A percentile compares a stretch with the other conserved stretches of the same genome.
Evolutionary conservation across 768 basidiomycete species (phyloP).

Genomic region (Lactarius sp.): DNA sequence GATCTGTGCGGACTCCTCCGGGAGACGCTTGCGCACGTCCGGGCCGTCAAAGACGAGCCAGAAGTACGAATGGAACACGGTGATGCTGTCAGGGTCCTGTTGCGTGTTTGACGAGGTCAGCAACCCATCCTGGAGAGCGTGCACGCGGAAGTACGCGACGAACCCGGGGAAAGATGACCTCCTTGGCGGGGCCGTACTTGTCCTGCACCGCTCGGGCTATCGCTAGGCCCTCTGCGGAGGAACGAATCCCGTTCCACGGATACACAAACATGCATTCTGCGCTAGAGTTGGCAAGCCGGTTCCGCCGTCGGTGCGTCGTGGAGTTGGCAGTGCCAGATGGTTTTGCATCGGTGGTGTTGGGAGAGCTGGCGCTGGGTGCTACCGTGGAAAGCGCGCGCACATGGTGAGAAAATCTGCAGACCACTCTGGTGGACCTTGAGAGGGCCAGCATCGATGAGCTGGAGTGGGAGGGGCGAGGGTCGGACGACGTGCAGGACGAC

Average conservation of each 20-base stretch:
- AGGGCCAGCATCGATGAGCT: slow-evolving; percentile 11
- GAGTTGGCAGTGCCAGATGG: background rate
- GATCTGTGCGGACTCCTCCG: background rate
- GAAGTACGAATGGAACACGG: slow-evolving; percentile 9
- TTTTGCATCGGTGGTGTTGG: background rate
- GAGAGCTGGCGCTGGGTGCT: background rate
- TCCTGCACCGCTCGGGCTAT: slow-evolving; percentile 19
- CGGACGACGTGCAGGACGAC: too few species aligned
- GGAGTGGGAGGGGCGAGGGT: background rate
- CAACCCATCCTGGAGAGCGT: background rate
- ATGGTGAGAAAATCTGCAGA: background rate
- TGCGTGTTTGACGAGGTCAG: background rate
- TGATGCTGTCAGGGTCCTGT: slow-evolving; percentile 3
- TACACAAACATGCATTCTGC: slow-evolving; percentile 11
- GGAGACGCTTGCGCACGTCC: slow-evolving; percentile 5
- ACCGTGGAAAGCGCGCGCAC: slow-evolving; percentile 2
- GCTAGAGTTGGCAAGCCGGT: background rate
- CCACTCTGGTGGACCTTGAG: slow-evolving; percentile 5
- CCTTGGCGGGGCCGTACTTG: slow-evolving; percentile 17
- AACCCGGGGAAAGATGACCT: slow-evolving; percentile 20
- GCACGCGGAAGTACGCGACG: background rate
- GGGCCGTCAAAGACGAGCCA: slow-evolving; percentile 19
- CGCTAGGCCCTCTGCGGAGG: slow-evolving; percentile 18
- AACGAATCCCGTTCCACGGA: slow-evolving; percentile 5
- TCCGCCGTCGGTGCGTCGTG: background rate